Percentiles rank a stretch among this genome's conserved stretches.
Evolutionary conservation across 306 rosid genomes (phyloP).

Genomic region (Rosa lucieae): DNA sequence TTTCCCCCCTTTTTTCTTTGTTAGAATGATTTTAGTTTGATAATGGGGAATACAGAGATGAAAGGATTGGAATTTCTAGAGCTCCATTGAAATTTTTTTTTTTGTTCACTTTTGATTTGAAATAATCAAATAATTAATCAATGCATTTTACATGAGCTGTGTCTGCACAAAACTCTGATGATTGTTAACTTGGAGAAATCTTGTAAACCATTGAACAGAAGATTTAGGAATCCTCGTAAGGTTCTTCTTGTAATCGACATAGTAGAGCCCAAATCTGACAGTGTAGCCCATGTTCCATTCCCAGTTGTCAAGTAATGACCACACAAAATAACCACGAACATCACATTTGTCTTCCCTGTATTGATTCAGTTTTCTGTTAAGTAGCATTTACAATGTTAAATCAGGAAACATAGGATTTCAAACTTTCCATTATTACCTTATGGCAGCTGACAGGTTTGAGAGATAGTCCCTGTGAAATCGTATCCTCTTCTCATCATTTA

Average conservation of each 20-base stretch:
- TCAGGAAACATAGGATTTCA: not conserved
- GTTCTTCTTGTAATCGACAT: conserved; percentile 76
- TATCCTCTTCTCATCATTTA: conserved; percentile 79
- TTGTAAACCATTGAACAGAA: conserved; percentile 77
- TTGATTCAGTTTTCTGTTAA: conserved; percentile 25
- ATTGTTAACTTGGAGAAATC: conserved; percentile 48
- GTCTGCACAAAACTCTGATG: not conserved
- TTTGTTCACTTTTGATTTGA: conserved; percentile 7
- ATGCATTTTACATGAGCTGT: conserved; percentile 16
- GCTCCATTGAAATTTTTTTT: not conserved
- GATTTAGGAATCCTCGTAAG: conserved; percentile 86
- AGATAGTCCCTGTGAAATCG: conserved; percentile 78
- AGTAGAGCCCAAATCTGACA: conserved; percentile 87
- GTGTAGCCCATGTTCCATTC: conserved; percentile 92
- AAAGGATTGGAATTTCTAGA: not conserved
- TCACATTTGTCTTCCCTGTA: conserved; percentile 77
- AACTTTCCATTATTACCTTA: conserved; percentile 46
- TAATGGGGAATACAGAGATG: not conserved
- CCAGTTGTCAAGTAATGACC: conserved; percentile 98
- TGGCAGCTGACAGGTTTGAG: conserved; percentile 84
- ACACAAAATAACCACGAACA: conserved; percentile 78
- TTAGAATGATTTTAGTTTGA: not conserved
- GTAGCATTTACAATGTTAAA: not conserved
- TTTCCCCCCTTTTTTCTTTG: not conserved
- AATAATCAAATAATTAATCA: not conserved